Evolutionary conservation across 805 yeast genomes (phyloP).

Genomic region (Saccharomycopsis sp.): DNA sequence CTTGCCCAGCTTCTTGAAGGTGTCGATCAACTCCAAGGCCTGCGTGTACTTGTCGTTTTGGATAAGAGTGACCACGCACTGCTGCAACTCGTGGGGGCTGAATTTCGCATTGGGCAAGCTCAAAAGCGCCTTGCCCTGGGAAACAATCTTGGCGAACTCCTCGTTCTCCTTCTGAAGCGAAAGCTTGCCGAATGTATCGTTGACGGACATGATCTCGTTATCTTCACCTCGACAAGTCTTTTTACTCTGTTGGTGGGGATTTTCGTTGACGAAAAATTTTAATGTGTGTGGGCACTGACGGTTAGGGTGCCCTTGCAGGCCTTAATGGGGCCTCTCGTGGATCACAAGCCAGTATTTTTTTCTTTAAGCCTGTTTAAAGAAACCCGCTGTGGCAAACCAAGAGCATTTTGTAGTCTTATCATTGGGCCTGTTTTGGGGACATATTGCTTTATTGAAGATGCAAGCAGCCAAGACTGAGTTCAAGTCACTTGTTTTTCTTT

Average conservation of each 20-base stretch:
- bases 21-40: constrained; percentile 8
- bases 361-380: too few species aligned
- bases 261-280: too few species aligned
- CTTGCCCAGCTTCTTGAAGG: background rate
- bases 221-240: too few species aligned
- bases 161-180: constrained; percentile 8
- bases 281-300: too few species aligned
- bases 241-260: too few species aligned
- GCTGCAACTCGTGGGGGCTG: constrained; percentile 5
- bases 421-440: too few species aligned
- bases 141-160: constrained; percentile 10
- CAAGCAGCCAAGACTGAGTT: too few species aligned
- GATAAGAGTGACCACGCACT: constrained; percentile 12
- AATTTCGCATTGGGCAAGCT: constrained; percentile 10
- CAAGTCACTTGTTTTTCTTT: background rate
- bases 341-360: too few species aligned
- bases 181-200: constrained; percentile 12
- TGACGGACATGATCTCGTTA: constrained; percentile 14
- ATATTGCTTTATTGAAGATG: too few species aligned
- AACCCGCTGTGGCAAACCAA: background rate
- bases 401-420: background rate
- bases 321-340: too few species aligned
- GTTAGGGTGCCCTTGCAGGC: too few species aligned
- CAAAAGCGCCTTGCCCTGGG: constrained; percentile 2
- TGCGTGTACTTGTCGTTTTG: constrained; percentile 13